Evolutionary conservation across 495 filamentous ascomycete species (phyloP), one percentile per base, ranked within the genome.

Genomic region (Aspergillus hancockii): DNA sequence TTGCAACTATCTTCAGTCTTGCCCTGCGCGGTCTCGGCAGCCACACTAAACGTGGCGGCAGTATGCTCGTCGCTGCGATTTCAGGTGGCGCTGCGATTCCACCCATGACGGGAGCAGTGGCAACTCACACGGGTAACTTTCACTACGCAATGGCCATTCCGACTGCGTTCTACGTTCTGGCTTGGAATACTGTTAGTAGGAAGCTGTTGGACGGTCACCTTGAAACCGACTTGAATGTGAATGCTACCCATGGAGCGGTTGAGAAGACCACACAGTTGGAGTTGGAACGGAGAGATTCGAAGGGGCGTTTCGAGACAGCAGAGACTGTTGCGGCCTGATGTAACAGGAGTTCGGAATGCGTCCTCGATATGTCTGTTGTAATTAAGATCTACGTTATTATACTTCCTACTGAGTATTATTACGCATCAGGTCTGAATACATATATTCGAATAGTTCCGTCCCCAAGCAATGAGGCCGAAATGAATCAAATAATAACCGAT

Each of bases 1-100:
- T 87, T 78, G 87, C 89, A 0, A 83, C 88, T 8, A 85, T 90
- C 54, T 89, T 88, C 71, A 79, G 84, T 3, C 77, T 91, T 2
- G 82, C 84, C 3, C 77, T 93, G 30, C 82, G 88, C 47, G 88
- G 89, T 8, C 79, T 91, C 0, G 88, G 88, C 8, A 77, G 82
- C 19, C 87, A 86, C 57, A 90, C 88, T 1, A 92, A 92, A 71
- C 78, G 83, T 18, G 88, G 85, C 12, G 83, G 85, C 1, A 87
- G 84, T 4, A 85, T 80, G 71, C 70, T 91, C 47, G 88, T 89
- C 0, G 84, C 88, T 61, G 83, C 83, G 21, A 83, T 84, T 25
- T 84, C 76, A 8, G 88, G 88, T 16, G 87, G 87, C 28, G 85
- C 81, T 10, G 80, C 87, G 14, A 85, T 89, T 66, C 88, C 87